Percentiles rank a stretch among this genome's conserved stretches.
These are phyloP conservation scores for Pseudogymnoascus sp. DNA, from an alignment of 2,329 filamentous ascomycete species.

Conservation along the genomic window DNA sequence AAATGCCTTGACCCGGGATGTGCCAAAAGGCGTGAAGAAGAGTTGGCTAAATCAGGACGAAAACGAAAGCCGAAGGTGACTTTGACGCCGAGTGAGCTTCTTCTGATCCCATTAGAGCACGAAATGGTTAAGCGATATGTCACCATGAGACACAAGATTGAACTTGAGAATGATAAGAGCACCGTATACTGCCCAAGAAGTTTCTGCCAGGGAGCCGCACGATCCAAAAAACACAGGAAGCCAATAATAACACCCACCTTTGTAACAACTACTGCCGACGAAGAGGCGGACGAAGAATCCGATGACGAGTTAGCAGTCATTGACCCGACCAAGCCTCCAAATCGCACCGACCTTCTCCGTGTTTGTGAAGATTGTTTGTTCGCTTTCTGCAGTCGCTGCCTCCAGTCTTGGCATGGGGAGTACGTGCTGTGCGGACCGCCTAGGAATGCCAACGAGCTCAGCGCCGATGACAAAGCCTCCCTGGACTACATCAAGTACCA, in stretches of 20 bases:
- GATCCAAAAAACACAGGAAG: conserved; percentile 65
- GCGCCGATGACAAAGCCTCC: conserved; percentile 77
- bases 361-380: conserved; percentile 86
- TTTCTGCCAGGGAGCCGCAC: conserved; percentile 87
- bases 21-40: conserved; percentile 49
- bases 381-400: conserved; percentile 71
- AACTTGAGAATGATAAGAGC: conserved; percentile 82
- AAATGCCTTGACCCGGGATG: conserved; percentile 76
- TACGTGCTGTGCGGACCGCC: conserved; percentile 62
- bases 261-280: conserved; percentile 47
- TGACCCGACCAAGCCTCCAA: conserved; percentile 15
- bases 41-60: conserved; percentile 32
- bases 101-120: conserved; percentile 65
- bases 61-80: conserved; percentile 55
- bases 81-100: conserved; percentile 74
- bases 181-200: conserved; percentile 87
- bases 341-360: conserved; percentile 56
- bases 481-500: conserved; percentile 75
- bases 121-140: conserved; percentile 79
- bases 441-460: conserved; percentile 61
- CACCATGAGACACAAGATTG: conserved; percentile 82
- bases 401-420: conserved; percentile 86
- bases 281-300: conserved; percentile 35
- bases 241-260: conserved; percentile 57
- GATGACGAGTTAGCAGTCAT: conserved; percentile 14